Evolutionary conservation across 1,284 basidiomycete genomes (phyloP).

Genomic region (Grifola frondosa): DNA sequence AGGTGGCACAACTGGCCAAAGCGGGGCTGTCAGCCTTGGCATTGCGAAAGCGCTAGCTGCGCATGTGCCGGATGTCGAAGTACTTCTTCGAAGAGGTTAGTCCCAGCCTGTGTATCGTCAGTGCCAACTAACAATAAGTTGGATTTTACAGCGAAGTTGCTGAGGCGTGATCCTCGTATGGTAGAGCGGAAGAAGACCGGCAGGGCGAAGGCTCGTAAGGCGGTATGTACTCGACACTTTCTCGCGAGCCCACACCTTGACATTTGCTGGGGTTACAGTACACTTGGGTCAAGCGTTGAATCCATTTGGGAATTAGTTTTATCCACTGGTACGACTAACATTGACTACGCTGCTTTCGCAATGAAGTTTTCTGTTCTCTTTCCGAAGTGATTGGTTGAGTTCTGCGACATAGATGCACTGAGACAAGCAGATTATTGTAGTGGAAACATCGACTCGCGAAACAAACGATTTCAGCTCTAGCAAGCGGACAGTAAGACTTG

Average conservation of each 20-base stretch:
- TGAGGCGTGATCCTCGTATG: conserved; percentile 93
- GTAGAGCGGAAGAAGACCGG: conserved; percentile 98
- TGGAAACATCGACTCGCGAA: no score
- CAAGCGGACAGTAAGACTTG: no score
- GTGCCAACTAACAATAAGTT: conserved; percentile 1
- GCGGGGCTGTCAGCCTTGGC: conserved; percentile 85
- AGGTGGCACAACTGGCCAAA: conserved; percentile 89
- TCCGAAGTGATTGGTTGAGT: no score
- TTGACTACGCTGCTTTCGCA: no score
- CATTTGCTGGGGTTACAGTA: conserved; percentile 49
- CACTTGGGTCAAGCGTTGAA: conserved; percentile 93
- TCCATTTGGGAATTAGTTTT: no score
- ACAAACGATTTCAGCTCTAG: no score
- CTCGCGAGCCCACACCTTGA: neutral
- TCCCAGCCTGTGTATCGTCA: conserved; percentile 14
- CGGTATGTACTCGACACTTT: conserved; percentile 52
- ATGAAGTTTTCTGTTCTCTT: no score
- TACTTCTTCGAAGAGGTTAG: conserved; percentile 73
- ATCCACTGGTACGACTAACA: no score
- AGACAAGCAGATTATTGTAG: no score
- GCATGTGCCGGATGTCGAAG: conserved; percentile 64
- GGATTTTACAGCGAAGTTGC: conserved; percentile 67
- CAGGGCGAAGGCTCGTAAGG: conserved; percentile 87
- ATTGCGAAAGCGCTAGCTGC: conserved; percentile 80
- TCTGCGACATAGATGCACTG: no score